Conservation (phyloP, 768 basidiomycete species). For the Calocera viscosa region DNA sequence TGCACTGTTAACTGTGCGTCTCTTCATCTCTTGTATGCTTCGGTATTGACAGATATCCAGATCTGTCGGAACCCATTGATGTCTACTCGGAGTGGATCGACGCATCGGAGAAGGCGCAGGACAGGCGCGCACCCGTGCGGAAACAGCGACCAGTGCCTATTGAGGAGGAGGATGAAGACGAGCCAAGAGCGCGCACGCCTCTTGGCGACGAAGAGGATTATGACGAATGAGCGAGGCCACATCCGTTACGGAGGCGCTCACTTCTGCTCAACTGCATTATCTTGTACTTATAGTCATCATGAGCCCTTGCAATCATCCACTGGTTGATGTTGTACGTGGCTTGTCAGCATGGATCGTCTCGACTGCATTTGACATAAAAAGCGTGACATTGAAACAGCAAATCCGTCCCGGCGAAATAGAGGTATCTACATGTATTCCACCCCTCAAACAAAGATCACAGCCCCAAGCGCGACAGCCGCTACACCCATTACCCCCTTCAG, state of each 20-base stretch:
- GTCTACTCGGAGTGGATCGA: slow-evolving; percentile 82
- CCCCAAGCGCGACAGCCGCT: background rate
- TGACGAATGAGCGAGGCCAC: background rate
- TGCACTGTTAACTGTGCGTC: slow-evolving; percentile 72
- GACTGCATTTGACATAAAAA: background rate
- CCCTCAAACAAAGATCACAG: background rate
- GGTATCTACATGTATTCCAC: background rate
- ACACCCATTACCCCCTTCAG: background rate
- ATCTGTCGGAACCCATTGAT: slow-evolving; percentile 76
- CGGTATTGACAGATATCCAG: slow-evolving; percentile 29
- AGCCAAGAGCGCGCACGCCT: background rate
- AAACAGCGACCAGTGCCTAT: background rate
- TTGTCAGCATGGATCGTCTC: background rate
- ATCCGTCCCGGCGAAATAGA: background rate
- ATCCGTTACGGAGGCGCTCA: background rate
- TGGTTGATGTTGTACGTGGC: background rate
- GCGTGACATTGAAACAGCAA: background rate
- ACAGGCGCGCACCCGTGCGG: background rate
- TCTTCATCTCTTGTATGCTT: background rate
- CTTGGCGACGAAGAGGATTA: slow-evolving; percentile 4
- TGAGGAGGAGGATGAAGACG: background rate
- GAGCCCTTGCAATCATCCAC: background rate
- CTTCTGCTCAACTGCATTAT: background rate
- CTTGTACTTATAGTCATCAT: background rate
- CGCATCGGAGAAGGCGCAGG: background rate